A percentile compares a stretch with the other conserved stretches of the same genome.
phyloP scores from a whole-genome alignment of 352 stramenopile genomes.

The Phytophthora europaea region DNA sequence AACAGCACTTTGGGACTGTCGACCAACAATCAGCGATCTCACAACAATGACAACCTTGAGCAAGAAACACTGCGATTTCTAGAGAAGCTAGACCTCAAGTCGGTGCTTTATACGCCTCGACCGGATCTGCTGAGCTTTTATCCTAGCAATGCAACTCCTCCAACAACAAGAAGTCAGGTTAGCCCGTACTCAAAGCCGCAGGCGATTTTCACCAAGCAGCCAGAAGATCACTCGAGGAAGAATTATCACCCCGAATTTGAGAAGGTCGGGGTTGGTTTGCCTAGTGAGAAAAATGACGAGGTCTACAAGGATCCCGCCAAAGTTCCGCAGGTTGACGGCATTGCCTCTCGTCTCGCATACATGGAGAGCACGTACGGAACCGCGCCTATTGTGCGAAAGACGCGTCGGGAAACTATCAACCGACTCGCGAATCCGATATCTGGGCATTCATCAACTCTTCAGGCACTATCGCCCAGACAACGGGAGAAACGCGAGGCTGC shows the following conservation, averaged over 20 bases:
- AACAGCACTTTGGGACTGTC: constrained; percentile 11
- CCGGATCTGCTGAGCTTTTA: constrained; percentile 67
- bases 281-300: constrained; percentile 7
- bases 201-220: background rate
- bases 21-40: constrained; percentile 9
- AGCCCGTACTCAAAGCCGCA: constrained; percentile 9
- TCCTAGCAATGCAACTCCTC: constrained; percentile 8
- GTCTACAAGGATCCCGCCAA: constrained; percentile 7
- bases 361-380: constrained; percentile 81
- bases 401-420: constrained; percentile 67
- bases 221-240: constrained; percentile 4
- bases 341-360: constrained; percentile 50
- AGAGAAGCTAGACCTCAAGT: constrained; percentile 70
- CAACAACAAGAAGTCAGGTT: constrained; percentile 1
- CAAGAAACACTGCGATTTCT: constrained; percentile 66
- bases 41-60: constrained; percentile 38
- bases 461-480: constrained; percentile 65
- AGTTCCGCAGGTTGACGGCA: background rate
- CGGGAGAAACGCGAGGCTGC: constrained; percentile 60
- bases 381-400: constrained; percentile 47
- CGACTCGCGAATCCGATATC: constrained; percentile 77
- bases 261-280: background rate
- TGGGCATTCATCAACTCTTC: constrained; percentile 72
- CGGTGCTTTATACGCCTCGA: constrained; percentile 65
- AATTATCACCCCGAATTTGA: background rate